Percentiles rank a stretch among this genome's conserved stretches.
Conservation (phyloP, 2,329 filamentous ascomycete species). For the Talaromyces sp. region DNA sequence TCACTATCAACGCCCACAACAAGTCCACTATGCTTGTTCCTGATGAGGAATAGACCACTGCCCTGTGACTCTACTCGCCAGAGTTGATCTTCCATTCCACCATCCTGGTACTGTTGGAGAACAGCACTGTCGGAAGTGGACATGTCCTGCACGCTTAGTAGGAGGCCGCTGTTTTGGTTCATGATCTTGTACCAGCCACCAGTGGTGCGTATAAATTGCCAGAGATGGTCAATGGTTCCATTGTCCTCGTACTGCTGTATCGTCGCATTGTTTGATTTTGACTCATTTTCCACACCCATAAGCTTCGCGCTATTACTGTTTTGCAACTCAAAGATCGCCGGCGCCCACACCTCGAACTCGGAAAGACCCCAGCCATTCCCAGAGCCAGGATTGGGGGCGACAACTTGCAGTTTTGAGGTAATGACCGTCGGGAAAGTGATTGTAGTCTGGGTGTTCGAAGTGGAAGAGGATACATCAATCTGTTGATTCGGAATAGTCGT, state of each 20-base stretch:
- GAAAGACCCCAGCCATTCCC: background rate
- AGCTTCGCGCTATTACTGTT: background rate
- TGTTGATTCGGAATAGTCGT: background rate
- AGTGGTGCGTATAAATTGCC: background rate
- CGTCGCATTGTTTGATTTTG: background rate
- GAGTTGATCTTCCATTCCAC: background rate
- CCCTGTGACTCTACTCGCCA: background rate
- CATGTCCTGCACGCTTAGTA: background rate
- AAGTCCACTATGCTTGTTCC: background rate
- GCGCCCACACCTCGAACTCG: background rate
- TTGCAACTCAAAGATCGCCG: background rate
- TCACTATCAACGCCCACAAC: background rate
- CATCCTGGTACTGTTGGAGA: background rate
- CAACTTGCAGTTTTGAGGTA: background rate
- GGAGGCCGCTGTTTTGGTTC: background rate
- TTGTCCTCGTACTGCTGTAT: background rate
- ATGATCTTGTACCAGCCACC: background rate
- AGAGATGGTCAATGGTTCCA: background rate
- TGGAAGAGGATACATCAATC: background rate
- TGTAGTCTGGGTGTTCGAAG: background rate
- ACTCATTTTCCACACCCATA: background rate
- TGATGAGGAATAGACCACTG: background rate
- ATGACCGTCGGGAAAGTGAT: background rate
- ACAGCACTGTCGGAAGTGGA: background rate
- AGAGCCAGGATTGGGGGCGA: background rate